These are phyloP conservation scores for Neonectria coccinea DNA, from an alignment of 2,329 filamentous ascomycete genomes.

Conservation along the genomic window DNA sequence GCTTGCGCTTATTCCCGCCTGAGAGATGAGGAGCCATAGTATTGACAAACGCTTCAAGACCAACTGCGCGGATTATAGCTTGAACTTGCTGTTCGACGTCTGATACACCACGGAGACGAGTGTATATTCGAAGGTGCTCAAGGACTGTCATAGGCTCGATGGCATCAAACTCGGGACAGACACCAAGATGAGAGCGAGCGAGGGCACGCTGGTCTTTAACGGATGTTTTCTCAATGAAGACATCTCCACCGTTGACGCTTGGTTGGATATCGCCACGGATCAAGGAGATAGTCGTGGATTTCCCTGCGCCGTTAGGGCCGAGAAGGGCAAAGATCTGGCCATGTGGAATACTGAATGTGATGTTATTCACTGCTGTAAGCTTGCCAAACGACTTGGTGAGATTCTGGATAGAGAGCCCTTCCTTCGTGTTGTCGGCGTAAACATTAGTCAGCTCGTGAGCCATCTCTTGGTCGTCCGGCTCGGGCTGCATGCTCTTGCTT, in stretches of 20 bases:
- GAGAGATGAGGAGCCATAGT: slow-evolving; percentile 82
- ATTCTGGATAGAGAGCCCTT: slow-evolving; percentile 80
- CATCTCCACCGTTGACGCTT: slow-evolving; percentile 76
- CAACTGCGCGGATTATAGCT: slow-evolving; percentile 83
- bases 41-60: slow-evolving; percentile 76
- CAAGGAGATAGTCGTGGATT: slow-evolving; percentile 88
- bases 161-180: slow-evolving; percentile 89
- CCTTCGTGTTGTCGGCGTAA: slow-evolving; percentile 52
- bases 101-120: slow-evolving; percentile 80
- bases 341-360: slow-evolving; percentile 82
- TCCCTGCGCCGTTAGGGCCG: slow-evolving; percentile 91
- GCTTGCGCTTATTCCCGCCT: slow-evolving; percentile 93
- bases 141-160: slow-evolving; percentile 91
- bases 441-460: slow-evolving; percentile 73
- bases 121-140: slow-evolving; percentile 91
- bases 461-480: slow-evolving; percentile 67
- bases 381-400: slow-evolving; percentile 83
- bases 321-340: slow-evolving; percentile 90
- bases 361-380: slow-evolving; percentile 86
- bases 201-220: slow-evolving; percentile 77
- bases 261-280: slow-evolving; percentile 90
- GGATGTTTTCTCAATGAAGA: slow-evolving; percentile 82
- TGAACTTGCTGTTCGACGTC: slow-evolving; percentile 82
- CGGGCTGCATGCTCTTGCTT: slow-evolving; percentile 33
- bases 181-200: slow-evolving; percentile 83